Conservation (phyloP, 164 flowering plant species). For the Magnolia kwangsiensis region DNA sequence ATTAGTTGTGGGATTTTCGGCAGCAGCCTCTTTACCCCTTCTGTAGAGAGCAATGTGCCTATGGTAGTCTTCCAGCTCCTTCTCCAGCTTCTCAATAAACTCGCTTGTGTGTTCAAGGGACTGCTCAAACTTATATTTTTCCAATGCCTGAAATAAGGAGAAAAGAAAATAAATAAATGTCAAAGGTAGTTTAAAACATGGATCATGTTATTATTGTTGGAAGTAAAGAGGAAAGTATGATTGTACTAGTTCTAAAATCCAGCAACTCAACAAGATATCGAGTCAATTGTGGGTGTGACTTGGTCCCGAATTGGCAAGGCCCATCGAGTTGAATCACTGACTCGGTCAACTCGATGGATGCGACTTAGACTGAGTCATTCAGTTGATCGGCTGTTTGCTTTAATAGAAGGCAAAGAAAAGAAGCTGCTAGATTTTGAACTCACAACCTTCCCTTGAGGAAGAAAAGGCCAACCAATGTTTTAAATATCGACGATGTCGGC, state of each 20-base stretch:
- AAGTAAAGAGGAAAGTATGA: neutral
- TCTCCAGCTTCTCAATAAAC: conserved; percentile 88
- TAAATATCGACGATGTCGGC: too few relatives aligned
- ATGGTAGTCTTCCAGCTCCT: conserved; percentile 81
- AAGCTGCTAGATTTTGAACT: neutral
- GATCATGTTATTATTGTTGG: neutral
- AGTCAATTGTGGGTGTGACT: too few relatives aligned
- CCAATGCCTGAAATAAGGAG: conserved; percentile 66
- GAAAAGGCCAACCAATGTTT: too few relatives aligned
- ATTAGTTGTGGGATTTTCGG: conserved; percentile 11
- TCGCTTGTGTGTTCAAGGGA: conserved; percentile 90
- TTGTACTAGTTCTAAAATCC: too few relatives aligned
- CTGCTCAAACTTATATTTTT: conserved; percentile 68
- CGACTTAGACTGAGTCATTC: too few relatives aligned
- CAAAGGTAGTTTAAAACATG: neutral
- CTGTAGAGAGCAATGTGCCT: conserved; percentile 55
- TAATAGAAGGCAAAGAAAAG: neutral
- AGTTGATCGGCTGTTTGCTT: neutral
- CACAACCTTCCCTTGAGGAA: too few relatives aligned
- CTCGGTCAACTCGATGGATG: neutral
- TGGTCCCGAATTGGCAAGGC: neutral
- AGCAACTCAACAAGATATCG: too few relatives aligned
- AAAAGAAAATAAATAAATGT: neutral
- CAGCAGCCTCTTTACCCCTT: conserved; percentile 31
- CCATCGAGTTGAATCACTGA: neutral